Evolutionary conservation across 129 eudicot genomes (phyloP).

Genomic region (Apium graveolens): DNA sequence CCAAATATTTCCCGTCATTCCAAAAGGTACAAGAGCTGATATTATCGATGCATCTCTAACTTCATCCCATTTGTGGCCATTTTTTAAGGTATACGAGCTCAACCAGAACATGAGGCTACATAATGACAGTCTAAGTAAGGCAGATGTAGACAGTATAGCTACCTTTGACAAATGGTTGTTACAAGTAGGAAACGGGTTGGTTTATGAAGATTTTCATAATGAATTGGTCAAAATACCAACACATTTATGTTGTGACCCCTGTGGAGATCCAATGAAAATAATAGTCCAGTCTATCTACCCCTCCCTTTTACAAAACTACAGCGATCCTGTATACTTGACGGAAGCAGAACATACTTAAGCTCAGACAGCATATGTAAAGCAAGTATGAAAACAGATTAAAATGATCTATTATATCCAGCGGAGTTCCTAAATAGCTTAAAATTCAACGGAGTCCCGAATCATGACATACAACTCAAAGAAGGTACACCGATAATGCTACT

Average conservation of each 20-base stretch:
- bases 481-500: neutral
- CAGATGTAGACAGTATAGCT: too few relatives aligned
- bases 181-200: neutral
- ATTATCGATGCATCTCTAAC: too few relatives aligned
- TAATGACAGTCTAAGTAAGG: too few relatives aligned
- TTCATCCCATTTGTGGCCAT: too few relatives aligned
- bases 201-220: neutral
- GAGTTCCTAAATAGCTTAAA: conserved; percentile 5
- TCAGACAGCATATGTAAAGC: neutral
- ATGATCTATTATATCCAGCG: neutral
- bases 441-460: neutral
- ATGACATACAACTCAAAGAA: neutral
- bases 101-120: too few relatives aligned
- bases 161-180: neutral
- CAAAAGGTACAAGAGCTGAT: too few relatives aligned
- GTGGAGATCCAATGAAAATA: neutral
- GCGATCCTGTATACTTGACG: neutral
- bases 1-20: too few relatives aligned
- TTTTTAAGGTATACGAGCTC: too few relatives aligned
- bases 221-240: neutral
- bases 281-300: neutral
- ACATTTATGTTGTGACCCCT: neutral
- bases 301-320: neutral
- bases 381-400: neutral
- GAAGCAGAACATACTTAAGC: neutral